Evolutionary conservation across 202 grass and related monocot species (phyloP), one percentile per base, ranked within the genome.

Genomic region (Alloteropsis angusta): DNA sequence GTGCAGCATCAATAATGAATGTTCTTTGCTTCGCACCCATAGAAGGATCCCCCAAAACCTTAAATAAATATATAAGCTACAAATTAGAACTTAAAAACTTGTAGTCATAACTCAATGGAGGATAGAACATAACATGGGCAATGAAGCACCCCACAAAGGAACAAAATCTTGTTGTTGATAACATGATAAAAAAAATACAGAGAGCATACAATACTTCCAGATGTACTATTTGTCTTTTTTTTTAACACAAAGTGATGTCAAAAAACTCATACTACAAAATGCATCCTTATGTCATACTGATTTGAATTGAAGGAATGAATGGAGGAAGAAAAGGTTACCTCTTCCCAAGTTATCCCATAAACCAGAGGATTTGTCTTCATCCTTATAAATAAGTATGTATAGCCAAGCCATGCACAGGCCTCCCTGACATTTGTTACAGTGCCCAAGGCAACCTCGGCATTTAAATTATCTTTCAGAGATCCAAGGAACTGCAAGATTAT

Each of bases 381-480:
- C 85, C 95, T 90, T 85, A 92, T 97, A 88, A 94, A 97, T 79
- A 97, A 87, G 74, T 97, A 97, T 59, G 95, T 94, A 75, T 97
- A 97, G 32, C 95, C 95, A 92, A 97, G 95, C 95, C 95, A 97
- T 18, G 91, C 85, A 82, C 95, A 97, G 11, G 95, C 95, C 74
- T 97, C 95, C 78, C 82, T 97, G 58, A 97, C 87, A 88, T 97
- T 97, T 75, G 95, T 97, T 71, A 97, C 95, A 28, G 95, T 97
- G 28, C 95, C 95, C 81, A 97, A 86, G 56, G 91, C 89, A 65
- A 97, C 91, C 89, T 97, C 95, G 72, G 95, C 95, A 88, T 97
- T 97, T 88, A 97, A 85, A 80, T 97, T 97, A 87, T 97, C 95
- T 90, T 97, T 97, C 74, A 97, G 75, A 76, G 92, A 94, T 77